These are phyloP conservation scores for Chimonanthus praecox DNA, from an alignment of 164 flowering plant genomes.

Conservation along the genomic window DNA sequence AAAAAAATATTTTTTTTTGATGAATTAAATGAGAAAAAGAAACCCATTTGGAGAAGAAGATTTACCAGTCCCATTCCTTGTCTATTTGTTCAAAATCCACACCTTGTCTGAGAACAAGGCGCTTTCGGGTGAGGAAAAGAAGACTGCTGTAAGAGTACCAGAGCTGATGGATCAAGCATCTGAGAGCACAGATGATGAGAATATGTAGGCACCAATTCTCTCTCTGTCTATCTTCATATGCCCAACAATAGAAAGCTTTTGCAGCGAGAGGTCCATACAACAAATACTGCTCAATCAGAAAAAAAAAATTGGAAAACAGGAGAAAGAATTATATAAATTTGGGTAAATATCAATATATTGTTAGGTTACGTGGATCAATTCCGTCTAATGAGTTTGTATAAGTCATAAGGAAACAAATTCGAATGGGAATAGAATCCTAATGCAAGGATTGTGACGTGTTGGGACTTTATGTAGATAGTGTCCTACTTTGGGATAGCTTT, in stretches of 20 bases:
- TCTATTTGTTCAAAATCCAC: conserved; percentile 74
- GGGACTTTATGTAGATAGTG: too few species aligned
- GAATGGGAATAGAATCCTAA: too few species aligned
- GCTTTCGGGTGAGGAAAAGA: conserved; percentile 52
- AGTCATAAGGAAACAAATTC: too few species aligned
- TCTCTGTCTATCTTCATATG: conserved; percentile 18
- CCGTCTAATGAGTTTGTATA: too few species aligned
- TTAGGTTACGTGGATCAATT: too few species aligned
- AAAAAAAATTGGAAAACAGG: background rate
- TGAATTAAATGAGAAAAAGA: background rate
- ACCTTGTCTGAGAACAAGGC: conserved; percentile 43
- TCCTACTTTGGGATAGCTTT: too few species aligned
- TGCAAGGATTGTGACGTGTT: too few species aligned
- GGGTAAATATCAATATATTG: background rate
- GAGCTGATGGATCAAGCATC: conserved; percentile 39
- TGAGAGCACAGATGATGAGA: conserved; percentile 44
- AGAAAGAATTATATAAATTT: background rate
- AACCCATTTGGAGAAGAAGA: background rate
- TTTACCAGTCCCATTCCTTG: conserved; percentile 80
- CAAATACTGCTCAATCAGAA: conserved; percentile 38
- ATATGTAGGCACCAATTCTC: conserved; percentile 53
- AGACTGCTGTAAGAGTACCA: conserved; percentile 47
- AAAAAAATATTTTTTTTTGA: background rate
- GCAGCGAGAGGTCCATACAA: conserved; percentile 64
- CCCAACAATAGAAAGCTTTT: conserved; percentile 28